A percentile compares a stretch with the other conserved stretches of the same genome.
Evolutionary conservation across 345 rosid genomes (phyloP).

Genomic region (Eucalyptus urophylla): DNA sequence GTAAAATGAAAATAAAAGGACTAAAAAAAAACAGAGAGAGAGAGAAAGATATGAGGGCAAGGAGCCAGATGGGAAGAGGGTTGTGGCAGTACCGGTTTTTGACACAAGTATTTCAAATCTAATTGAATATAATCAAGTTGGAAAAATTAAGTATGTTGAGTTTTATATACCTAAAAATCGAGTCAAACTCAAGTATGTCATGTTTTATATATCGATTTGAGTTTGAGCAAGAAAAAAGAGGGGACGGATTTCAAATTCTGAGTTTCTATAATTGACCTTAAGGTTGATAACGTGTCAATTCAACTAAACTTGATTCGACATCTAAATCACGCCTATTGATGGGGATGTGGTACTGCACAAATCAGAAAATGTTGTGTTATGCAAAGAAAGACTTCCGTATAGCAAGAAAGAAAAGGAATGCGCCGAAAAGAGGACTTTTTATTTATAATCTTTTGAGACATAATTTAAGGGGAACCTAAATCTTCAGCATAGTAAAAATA

Average conservation of each 20-base stretch:
- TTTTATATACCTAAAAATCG: too few relatives aligned
- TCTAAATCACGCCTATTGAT: neutral
- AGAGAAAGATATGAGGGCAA: neutral
- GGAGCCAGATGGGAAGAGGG: neutral
- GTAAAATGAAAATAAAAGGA: too few relatives aligned
- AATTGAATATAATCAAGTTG: neutral
- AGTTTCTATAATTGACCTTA: too few relatives aligned
- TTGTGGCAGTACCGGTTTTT: neutral
- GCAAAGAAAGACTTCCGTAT: neutral
- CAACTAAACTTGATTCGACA: too few relatives aligned
- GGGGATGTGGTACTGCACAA: rapidly evolving
- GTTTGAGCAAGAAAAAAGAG: neutral
- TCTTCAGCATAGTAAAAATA: neutral
- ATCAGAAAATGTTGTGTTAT: neutral
- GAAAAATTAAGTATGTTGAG: rapidly evolving
- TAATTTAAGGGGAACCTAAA: neutral
- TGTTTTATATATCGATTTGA: too few relatives aligned
- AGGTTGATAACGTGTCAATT: neutral
- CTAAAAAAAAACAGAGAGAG: too few relatives aligned
- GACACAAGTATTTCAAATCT: too few relatives aligned
- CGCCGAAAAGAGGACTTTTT: neutral
- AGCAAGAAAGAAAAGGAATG: neutral
- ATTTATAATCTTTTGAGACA: neutral
- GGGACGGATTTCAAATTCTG: neutral
- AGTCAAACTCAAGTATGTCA: too few relatives aligned